Base-by-base conservation (phyloP, 441 rosid species). In the Pelargonium australe region DNA sequence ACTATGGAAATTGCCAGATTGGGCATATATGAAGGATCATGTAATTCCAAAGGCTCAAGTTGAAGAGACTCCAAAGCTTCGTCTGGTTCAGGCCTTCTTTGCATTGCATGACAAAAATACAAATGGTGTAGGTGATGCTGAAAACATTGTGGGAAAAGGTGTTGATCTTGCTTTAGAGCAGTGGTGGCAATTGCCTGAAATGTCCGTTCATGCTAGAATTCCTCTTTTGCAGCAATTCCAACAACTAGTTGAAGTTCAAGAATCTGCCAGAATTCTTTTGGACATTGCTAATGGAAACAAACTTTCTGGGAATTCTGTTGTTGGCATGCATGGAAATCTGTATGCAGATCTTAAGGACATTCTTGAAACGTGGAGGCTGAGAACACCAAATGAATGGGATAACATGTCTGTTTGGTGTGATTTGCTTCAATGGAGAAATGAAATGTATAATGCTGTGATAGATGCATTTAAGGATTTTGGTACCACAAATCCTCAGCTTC, bases 101-200 rank as follows among this genome's bases (percentile, higher is more conserved):
- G 82, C 96, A 64, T 91, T 95, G 76, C 99, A 92, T 80, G 99
- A 90, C 49, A 90, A 76, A 80, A 90, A 80, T 82, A 65, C 87
- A 68, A 92, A 82, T 72, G 95, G 95, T 74, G 84, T 92, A 4
- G 85, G 76, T 28, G 98, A 95, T 84, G 92, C 99, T 13, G 98
- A 95, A 77, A 95, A 79, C 68, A 86, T 86, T 70, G 89, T 87
- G 28, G 90, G 86, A 43, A 92, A 92, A 81, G 98, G 98, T 67
- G 93, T 92, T 77, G 97, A 95, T 79, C 95, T 89, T 83, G 93
- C 98, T 55, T 79, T 95, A 69, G 96, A 89, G 72, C 96, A 89
- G 73, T 95, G 99, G 98, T 95, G 99, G 97, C 98, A 89, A 80
- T 85, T 95, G 80, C 99, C 99, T 72, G 98, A 95, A 82, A 87